phyloP scores from a whole-genome alignment of 2,329 filamentous ascomycete genomes.

The Didymella pinodella region DNA sequence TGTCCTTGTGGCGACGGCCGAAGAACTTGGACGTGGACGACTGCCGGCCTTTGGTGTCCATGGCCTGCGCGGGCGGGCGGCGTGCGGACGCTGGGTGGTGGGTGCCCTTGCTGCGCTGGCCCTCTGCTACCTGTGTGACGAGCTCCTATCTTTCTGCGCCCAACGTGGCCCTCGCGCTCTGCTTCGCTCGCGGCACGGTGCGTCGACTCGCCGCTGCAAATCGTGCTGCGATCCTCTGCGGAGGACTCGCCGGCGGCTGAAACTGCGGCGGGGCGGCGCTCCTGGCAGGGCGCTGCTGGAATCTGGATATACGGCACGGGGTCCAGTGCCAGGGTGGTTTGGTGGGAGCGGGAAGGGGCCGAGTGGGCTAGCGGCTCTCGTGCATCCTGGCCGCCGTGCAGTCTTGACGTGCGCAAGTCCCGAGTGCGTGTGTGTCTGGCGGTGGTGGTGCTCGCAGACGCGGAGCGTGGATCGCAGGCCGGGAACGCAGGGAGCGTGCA shows the following conservation, averaged over 20 bases:
- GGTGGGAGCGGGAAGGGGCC: slow-evolving; percentile 31
- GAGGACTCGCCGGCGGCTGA: slow-evolving; percentile 4
- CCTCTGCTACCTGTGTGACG: not conserved
- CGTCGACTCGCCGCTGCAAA: not conserved
- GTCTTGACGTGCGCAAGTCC: not conserved
- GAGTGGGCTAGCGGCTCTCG: slow-evolving; percentile 21
- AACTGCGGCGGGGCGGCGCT: slow-evolving; percentile 12
- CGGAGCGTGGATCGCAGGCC: not conserved
- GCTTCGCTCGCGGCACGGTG: not conserved
- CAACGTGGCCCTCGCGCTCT: not conserved
- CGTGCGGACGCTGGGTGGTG: not conserved
- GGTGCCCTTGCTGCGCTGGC: no score
- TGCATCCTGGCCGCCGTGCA: slow-evolving; percentile 5
- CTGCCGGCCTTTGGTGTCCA: slow-evolving; percentile 81
- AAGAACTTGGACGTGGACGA: slow-evolving; percentile 87
- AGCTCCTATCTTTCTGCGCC: not conserved
- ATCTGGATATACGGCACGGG: not conserved
- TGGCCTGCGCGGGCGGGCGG: slow-evolving; percentile 30
- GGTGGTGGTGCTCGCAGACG: no score
- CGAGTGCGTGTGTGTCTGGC: not conserved
- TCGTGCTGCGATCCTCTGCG: not conserved
- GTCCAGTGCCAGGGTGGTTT: slow-evolving; percentile 23
- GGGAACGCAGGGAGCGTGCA: slow-evolving; percentile 22
- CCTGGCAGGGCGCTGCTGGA: slow-evolving; percentile 3
- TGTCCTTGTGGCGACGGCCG: slow-evolving; percentile 82